Evolutionary conservation across 1,139 yeast species (phyloP).

Genomic region (Kodamaea plutei): DNA sequence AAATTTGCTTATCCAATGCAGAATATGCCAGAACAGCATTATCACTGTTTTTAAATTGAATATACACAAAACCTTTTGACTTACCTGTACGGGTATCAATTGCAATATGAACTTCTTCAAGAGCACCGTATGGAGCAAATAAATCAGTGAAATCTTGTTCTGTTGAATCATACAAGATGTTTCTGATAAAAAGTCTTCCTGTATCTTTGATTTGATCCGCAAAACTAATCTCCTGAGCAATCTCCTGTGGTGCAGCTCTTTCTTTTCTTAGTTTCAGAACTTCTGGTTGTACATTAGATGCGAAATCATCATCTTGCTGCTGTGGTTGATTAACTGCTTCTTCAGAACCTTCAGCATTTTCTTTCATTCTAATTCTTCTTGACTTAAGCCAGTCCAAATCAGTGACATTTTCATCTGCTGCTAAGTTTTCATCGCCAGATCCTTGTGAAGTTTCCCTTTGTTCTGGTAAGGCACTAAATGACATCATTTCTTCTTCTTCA

Average conservation of each 20-base stretch:
- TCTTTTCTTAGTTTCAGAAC: too few species aligned
- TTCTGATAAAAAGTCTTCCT: slow-evolving; percentile 85
- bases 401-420: slow-evolving; percentile 54
- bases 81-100: slow-evolving; percentile 85
- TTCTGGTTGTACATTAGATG: slow-evolving; percentile 6
- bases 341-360: slow-evolving; percentile 28
- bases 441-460: slow-evolving; percentile 15
- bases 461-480: slow-evolving; percentile 13
- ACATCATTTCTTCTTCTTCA: slow-evolving; percentile 24
- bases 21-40: slow-evolving; percentile 76
- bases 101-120: slow-evolving; percentile 86
- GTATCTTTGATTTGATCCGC: slow-evolving; percentile 55
- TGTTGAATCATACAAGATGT: slow-evolving; percentile 72
- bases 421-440: slow-evolving; percentile 16
- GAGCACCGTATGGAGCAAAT: slow-evolving; percentile 52
- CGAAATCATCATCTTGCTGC: slow-evolving; percentile 1
- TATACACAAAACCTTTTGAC: slow-evolving; percentile 90
- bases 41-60: slow-evolving; percentile 60
- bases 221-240: slow-evolving; percentile 9
- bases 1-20: slow-evolving; percentile 78
- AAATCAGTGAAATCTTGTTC: slow-evolving; percentile 72
- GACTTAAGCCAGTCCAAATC: slow-evolving; percentile 88
- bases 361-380: slow-evolving; percentile 71
- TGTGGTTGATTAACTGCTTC: slow-evolving; percentile 12
- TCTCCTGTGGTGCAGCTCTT: slow-evolving; percentile 11